phyloP scores from a whole-genome alignment of 371 early-diverging fungal genomes.

The Mortierella polycephala region DNA sequence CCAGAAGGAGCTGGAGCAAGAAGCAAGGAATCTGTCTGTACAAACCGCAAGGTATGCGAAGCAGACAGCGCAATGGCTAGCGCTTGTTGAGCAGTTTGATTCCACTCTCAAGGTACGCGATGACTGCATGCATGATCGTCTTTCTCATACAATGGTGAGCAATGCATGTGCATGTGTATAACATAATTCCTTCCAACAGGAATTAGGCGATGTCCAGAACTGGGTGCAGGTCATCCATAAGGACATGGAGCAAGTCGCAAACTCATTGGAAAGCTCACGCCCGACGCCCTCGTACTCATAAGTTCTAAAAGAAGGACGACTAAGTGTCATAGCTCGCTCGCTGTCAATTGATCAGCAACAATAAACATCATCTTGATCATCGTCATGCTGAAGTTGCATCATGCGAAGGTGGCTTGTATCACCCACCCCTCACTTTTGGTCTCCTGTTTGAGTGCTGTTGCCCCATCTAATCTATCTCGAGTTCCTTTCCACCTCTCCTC shows the following conservation, averaged over 20 bases:
- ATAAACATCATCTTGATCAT: too few species aligned
- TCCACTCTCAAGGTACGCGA: conserved; percentile 65
- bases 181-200: conserved; percentile 51
- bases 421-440: too few species aligned
- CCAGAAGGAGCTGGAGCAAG: conserved; percentile 72
- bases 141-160: background rate
- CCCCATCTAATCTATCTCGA: too few species aligned
- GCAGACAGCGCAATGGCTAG: conserved; percentile 73
- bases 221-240: conserved; percentile 80
- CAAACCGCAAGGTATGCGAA: conserved; percentile 62
- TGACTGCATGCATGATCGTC: background rate
- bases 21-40: conserved; percentile 60
- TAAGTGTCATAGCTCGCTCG: background rate
- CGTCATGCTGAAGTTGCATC: too few species aligned
- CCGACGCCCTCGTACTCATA: conserved; percentile 2
- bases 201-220: conserved; percentile 84
- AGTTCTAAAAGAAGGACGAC: too few species aligned
- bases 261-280: conserved; percentile 55
- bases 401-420: too few species aligned
- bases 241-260: conserved; percentile 70
- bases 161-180: background rate
- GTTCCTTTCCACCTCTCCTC: too few species aligned
- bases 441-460: too few species aligned
- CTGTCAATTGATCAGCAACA: too few species aligned
- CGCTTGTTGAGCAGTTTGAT: conserved; percentile 68